Conservation (phyloP, 805 yeast species). For the Saturnispora saitoi region DNA sequence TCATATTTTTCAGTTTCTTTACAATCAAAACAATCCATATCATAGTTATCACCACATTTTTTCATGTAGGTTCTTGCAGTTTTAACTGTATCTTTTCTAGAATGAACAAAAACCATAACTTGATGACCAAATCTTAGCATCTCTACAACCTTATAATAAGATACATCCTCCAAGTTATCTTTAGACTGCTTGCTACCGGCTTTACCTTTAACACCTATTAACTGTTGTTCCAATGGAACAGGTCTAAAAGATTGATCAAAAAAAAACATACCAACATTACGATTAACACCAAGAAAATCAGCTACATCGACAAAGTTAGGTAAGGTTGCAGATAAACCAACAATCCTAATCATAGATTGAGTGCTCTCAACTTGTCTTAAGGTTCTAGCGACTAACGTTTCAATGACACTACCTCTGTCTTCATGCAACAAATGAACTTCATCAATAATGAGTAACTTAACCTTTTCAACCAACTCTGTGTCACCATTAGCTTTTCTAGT, state of each 20-base stretch:
- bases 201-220: conserved; percentile 81
- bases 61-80: conserved; percentile 67
- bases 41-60: conserved; percentile 56
- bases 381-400: conserved; percentile 90
- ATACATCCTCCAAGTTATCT: conserved; percentile 63
- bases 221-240: conserved; percentile 81
- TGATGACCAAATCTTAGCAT: conserved; percentile 68
- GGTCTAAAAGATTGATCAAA: conserved; percentile 93
- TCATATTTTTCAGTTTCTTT: conserved; percentile 35
- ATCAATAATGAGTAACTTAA: conserved; percentile 81
- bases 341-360: conserved; percentile 88
- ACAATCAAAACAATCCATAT: conserved; percentile 50
- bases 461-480: conserved; percentile 72
- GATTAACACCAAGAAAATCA: conserved; percentile 84
- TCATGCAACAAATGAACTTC: conserved; percentile 95
- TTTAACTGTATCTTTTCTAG: conserved; percentile 84
- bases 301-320: conserved; percentile 93
- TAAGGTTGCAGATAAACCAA: conserved; percentile 88
- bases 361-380: conserved; percentile 89
- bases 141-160: conserved; percentile 68
- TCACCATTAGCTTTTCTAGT: conserved; percentile 91
- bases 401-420: conserved; percentile 96
- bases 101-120: conserved; percentile 95
- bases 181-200: conserved; percentile 66
- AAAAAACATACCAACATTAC: conserved; percentile 86